A percentile compares a stretch with the other conserved stretches of the same genome.
Conservation (phyloP, 2,329 filamentous ascomycete species). For the Drechslerella stenobrocha region DNA sequence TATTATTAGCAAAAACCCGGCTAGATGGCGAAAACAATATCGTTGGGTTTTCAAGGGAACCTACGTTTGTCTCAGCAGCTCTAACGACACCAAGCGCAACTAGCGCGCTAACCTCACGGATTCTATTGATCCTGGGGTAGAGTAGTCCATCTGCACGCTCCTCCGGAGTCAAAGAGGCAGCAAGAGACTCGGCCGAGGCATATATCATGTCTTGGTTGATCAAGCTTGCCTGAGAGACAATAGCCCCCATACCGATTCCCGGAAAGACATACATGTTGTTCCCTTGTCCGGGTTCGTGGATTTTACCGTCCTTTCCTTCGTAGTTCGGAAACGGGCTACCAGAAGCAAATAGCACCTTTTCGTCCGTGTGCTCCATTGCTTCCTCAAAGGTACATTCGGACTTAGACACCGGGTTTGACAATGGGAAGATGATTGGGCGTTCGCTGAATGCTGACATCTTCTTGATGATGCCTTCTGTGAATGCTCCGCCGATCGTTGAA, state of each 20-base stretch:
- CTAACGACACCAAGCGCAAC: conserved; percentile 94
- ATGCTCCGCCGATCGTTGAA: conserved; percentile 90
- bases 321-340: conserved; percentile 85
- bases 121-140: conserved; percentile 87
- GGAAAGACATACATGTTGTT: conserved; percentile 92
- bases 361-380: conserved; percentile 86
- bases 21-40: neutral
- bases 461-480: conserved; percentile 82
- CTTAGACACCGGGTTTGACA: conserved; percentile 94
- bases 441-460: conserved; percentile 68
- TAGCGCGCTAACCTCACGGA: conserved; percentile 82
- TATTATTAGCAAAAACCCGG: conserved; percentile 8
- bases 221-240: conserved; percentile 81
- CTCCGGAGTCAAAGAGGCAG: conserved; percentile 74
- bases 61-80: conserved; percentile 73
- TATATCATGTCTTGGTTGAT: conserved; percentile 98
- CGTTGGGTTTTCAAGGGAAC: neutral
- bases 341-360: conserved; percentile 88
- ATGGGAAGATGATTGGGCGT: conserved; percentile 87
- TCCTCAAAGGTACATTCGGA: conserved; percentile 97
- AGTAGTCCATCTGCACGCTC: conserved; percentile 82
- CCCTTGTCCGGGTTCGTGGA: conserved; percentile 78
- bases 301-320: conserved; percentile 62
- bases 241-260: conserved; percentile 88
- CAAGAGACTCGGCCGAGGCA: conserved; percentile 80